These are phyloP conservation scores for Epichloe amarillans DNA, from an alignment of 2,329 filamentous ascomycete genomes.

Conservation along the genomic window DNA sequence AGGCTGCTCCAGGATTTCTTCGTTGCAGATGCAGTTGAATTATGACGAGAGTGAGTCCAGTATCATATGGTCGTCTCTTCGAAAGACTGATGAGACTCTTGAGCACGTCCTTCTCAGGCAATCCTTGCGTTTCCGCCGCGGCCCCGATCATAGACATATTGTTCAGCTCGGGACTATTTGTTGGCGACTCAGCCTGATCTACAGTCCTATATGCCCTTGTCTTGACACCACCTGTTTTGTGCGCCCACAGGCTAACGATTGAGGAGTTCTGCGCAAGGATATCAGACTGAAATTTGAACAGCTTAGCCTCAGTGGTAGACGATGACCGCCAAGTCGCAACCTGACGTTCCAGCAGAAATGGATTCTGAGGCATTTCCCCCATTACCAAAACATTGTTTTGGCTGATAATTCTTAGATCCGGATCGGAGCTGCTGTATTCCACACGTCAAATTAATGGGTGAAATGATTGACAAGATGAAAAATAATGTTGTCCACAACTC, in stretches of 20 bases:
- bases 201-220: conserved; percentile 32
- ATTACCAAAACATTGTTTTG: conserved; percentile 46
- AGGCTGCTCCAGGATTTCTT: conserved; percentile 59
- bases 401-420: conserved; percentile 51
- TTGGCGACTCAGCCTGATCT: conserved; percentile 14
- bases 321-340: conserved; percentile 37
- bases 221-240: conserved; percentile 53
- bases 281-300: conserved; percentile 56
- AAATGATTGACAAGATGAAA: background rate
- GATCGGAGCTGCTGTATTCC: conserved; percentile 45
- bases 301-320: conserved; percentile 43
- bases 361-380: conserved; percentile 37
- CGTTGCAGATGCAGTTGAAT: conserved; percentile 68
- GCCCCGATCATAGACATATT: conserved; percentile 44
- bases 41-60: conserved; percentile 68
- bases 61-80: conserved; percentile 62
- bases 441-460: conserved; percentile 14
- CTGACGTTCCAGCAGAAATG: conserved; percentile 52
- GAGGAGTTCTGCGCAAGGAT: conserved; percentile 47
- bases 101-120: conserved; percentile 52
- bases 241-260: conserved; percentile 49
- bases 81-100: conserved; percentile 56
- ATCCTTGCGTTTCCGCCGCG: conserved; percentile 55
- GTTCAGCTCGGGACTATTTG: conserved; percentile 20
- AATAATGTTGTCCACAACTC: background rate